Evolutionary conservation across 768 basidiomycete species (phyloP).

Genomic region (Tulasnella sp.): DNA sequence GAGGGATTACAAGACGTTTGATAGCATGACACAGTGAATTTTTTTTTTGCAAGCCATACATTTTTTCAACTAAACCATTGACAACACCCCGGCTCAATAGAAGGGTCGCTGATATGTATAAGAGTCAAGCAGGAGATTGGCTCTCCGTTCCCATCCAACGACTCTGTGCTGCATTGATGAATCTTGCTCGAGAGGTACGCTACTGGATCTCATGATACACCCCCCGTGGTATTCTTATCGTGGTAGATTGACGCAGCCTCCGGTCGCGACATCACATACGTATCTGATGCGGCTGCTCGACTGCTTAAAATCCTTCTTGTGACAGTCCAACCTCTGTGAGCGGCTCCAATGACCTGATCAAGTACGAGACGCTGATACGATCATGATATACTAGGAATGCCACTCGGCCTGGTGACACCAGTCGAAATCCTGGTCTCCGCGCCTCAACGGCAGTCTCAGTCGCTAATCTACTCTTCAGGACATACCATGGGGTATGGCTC

Average conservation of each 20-base stretch:
- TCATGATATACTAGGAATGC: neutral
- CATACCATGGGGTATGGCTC: slow-evolving; percentile 1
- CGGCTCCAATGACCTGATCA: neutral
- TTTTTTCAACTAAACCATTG: neutral
- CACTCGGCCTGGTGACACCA: neutral
- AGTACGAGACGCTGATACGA: neutral
- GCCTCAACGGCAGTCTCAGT: slow-evolving; percentile 4
- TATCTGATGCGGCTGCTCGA: slow-evolving; percentile 5
- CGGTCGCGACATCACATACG: neutral
- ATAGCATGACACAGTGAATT: slow-evolving; percentile 1
- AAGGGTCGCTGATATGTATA: neutral
- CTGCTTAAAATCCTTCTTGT: slow-evolving; percentile 7
- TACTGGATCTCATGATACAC: neutral
- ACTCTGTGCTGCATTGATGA: neutral
- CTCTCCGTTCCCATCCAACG: neutral
- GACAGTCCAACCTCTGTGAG: neutral
- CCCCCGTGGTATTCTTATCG: neutral
- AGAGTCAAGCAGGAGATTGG: neutral
- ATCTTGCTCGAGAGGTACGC: slow-evolving; percentile 2
- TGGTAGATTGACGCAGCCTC: slow-evolving; percentile 1
- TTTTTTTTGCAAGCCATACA: neutral
- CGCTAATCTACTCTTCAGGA: slow-evolving; percentile 11
- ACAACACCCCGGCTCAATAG: neutral
- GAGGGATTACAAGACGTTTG: slow-evolving; percentile 7
- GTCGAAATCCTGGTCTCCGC: neutral